Conservation (phyloP, 129 eudicot species). For the Silybum marianum region DNA sequence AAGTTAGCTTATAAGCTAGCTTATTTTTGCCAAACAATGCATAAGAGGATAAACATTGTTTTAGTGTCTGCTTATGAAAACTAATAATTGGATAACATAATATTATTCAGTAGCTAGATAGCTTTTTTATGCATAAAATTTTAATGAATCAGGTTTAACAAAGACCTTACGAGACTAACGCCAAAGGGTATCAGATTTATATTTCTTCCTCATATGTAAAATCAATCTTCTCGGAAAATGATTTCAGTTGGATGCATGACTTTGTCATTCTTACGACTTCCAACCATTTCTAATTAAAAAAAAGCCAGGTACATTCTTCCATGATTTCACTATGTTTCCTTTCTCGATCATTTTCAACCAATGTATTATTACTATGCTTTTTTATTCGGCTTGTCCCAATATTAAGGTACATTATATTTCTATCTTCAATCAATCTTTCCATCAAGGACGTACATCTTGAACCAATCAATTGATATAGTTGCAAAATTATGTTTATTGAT, state of each 20-base stretch:
- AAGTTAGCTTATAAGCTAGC: no score
- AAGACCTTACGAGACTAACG: neutral
- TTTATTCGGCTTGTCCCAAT: neutral
- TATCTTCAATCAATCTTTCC: neutral
- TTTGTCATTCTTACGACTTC: neutral
- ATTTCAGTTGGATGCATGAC: no score
- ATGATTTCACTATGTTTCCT: neutral
- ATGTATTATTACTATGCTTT: neutral
- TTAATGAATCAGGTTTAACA: neutral
- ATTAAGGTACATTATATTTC: neutral
- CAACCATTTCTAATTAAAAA: neutral
- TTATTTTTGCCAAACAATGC: no score
- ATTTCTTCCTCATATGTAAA: no score
- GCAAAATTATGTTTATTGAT: neutral
- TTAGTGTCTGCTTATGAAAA: neutral
- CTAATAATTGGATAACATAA: neutral
- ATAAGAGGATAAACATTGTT: no score
- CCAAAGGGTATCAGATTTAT: neutral
- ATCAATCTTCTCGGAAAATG: no score
- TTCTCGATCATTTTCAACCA: neutral
- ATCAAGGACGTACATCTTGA: neutral
- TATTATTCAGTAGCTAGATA: neutral
- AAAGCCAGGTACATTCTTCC: neutral
- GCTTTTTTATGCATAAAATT: neutral
- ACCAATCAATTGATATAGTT: neutral